Conservation (phyloP, 768 basidiomycete genomes). For the Clathrus columnatus region DNA sequence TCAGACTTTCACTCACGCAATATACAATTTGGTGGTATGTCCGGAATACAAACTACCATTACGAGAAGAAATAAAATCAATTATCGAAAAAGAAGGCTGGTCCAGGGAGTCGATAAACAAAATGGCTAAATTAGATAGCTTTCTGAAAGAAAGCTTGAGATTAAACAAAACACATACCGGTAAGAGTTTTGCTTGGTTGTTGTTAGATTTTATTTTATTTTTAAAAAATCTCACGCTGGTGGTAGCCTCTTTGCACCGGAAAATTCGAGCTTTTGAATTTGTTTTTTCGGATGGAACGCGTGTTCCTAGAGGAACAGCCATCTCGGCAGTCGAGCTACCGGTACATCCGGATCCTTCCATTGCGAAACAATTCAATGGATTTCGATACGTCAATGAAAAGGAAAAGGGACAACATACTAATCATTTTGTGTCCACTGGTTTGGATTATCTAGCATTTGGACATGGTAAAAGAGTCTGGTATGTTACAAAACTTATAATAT, state of each 20-base stretch:
- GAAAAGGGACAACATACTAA: neutral
- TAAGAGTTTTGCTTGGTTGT: neutral
- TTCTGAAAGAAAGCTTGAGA: conserved; percentile 39
- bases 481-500: neutral
- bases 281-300: conserved; percentile 28
- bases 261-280: conserved; percentile 22
- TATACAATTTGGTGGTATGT: conserved; percentile 11
- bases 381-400: neutral
- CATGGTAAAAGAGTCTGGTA: neutral
- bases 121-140: conserved; percentile 41
- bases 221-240: neutral
- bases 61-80: conserved; percentile 22
- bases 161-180: conserved; percentile 21
- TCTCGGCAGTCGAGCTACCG: conserved; percentile 13
- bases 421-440: neutral
- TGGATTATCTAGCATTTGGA: neutral
- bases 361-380: neutral
- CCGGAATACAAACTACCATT: conserved; percentile 12
- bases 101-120: conserved; percentile 31
- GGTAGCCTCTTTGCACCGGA: conserved; percentile 16
- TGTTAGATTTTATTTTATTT: neutral
- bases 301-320: conserved; percentile 19
- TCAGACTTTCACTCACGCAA: conserved; percentile 14
- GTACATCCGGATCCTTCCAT: conserved; percentile 31
- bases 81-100: conserved; percentile 26